A percentile compares a stretch with the other conserved stretches of the same genome.
These are phyloP conservation scores for Chalciporus sphaerocephalus DNA, from an alignment of 768 basidiomycete genomes.

Conservation along the genomic window DNA sequence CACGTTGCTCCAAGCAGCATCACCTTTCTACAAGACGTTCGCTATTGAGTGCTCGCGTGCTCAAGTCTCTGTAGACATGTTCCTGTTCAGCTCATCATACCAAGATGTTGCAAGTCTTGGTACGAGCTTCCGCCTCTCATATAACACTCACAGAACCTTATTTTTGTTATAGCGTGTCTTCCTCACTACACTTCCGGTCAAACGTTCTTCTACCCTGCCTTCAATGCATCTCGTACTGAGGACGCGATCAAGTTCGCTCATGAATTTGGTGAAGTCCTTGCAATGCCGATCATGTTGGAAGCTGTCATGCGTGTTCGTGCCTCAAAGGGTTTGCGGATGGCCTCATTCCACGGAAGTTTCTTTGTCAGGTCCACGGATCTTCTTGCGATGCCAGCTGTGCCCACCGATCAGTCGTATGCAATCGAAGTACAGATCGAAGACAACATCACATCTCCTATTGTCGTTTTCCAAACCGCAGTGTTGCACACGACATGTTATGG, in stretches of 20 bases:
- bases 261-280: constrained; percentile 90
- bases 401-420: constrained; percentile 91
- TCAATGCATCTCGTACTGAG: constrained; percentile 90
- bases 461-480: constrained; percentile 92
- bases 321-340: constrained; percentile 93
- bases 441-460: constrained; percentile 82
- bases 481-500: constrained; percentile 93
- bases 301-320: constrained; percentile 97
- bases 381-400: constrained; percentile 94
- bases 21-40: constrained; percentile 96
- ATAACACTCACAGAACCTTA: background rate
- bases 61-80: constrained; percentile 99
- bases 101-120: constrained; percentile 94
- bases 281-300: constrained; percentile 93
- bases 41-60: constrained; percentile 97
- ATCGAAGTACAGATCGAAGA: constrained; percentile 97
- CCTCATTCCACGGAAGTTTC: constrained; percentile 98
- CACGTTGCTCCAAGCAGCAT: constrained; percentile 85
- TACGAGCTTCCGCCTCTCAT: constrained; percentile 25
- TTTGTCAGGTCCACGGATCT: constrained; percentile 97
- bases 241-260: constrained; percentile 98
- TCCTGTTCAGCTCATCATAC: constrained; percentile 90
- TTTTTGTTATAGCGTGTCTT: constrained; percentile 58
- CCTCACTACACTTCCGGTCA: constrained; percentile 98
- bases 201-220: constrained; percentile 97